These are phyloP conservation scores for Amoebophrya sp. DNA, from an alignment of 169 alveolate species.

Conservation along the genomic window DNA sequence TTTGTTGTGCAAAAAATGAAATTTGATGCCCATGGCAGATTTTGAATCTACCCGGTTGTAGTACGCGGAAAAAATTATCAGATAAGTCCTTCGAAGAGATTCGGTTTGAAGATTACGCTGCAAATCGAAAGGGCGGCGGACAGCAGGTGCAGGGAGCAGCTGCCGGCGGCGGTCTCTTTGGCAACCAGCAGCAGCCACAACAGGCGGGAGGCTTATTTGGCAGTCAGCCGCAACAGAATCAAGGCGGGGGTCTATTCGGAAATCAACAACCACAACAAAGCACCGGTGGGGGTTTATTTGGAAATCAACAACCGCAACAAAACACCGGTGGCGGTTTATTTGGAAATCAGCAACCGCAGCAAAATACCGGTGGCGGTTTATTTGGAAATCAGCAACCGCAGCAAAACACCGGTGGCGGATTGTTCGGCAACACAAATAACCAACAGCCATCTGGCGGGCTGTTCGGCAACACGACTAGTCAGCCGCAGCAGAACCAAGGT, in stretches of 20 bases:
- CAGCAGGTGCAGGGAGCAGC: neutral
- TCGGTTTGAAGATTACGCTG: neutral
- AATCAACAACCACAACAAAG: neutral
- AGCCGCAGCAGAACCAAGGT: neutral
- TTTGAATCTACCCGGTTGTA: no score
- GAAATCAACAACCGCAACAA: neutral
- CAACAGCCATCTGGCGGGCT: neutral
- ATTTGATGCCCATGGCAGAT: no score
- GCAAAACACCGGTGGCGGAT: neutral
- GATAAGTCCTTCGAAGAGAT: neutral
- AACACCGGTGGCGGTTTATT: neutral
- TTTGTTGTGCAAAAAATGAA: no score
- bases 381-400: neutral
- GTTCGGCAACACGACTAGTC: neutral
- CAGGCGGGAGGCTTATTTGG: neutral
- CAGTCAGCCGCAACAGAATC: neutral
- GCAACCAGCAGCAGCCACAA: neutral
- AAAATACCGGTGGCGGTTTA: neutral
- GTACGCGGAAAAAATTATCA: no score
- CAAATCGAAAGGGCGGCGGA: neutral
- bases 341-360: neutral
- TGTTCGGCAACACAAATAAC: neutral
- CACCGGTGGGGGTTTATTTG: neutral
- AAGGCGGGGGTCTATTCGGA: neutral
- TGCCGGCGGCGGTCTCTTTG: neutral